Evolutionary conservation across 140 eudicot species (phyloP), one percentile per base, ranked within the genome.

Genomic region (Bidens hawaiensis): DNA sequence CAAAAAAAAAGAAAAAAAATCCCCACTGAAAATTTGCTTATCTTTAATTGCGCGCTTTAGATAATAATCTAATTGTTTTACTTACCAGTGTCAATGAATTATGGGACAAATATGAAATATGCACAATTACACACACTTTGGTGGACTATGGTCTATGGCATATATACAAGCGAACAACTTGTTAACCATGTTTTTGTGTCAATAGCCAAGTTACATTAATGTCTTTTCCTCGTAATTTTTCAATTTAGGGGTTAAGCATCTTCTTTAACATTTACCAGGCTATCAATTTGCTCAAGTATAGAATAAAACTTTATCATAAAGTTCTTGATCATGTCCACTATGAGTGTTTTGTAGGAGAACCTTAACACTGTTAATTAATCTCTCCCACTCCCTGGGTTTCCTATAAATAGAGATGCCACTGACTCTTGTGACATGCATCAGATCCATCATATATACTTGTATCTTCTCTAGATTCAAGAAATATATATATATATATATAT

Each of bases 381-480:
- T 62, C 52, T 40, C 50, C 25, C 72, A 8, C 28, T 50, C 62
- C 24, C 27, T 14, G 5, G 56, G 0, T 30, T 24, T n/a, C 60
- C 64, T 71, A 71, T 71, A 71, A 71, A 63, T 71, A 62, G 47
- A 41, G 59, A 52, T n/a, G 16, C 65, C 41, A 62, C 28, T 41
- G 38, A 26, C 14, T 28, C 66, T 52, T 62, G 57, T 54, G 71
- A 54, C 38, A 51, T 36, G 11, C 65, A 71, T 71, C 71, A 51
- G 21, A 18, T 61, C 56, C 33, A 58, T 8, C 4, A 16, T 58
- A 42, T 34, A 10, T 45, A 13, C 53, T 38, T 69, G 8, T 13
- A 33, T 22, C 24, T 34, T 50, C 27, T 18, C 11, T 49, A 50
- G 21, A 26, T 62, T 63, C 21, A 62, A 41, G 47, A 26, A 45